phyloP scores from a whole-genome alignment of 2,329 filamentous ascomycete species.

The Blastomyces parvus region DNA sequence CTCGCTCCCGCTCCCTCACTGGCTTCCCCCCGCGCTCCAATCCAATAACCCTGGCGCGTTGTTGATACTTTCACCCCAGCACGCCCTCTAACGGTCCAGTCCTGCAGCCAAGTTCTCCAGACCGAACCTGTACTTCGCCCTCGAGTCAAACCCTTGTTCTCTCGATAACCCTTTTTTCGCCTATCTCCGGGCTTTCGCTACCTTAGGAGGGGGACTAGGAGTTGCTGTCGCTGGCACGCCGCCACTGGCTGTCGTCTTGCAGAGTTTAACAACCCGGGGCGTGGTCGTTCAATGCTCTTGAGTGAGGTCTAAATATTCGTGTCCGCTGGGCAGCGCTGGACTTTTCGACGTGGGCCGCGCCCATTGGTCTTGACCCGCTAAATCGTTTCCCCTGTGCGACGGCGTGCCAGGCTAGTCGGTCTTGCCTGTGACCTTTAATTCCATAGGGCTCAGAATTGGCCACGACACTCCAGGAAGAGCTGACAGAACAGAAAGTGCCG shows the following conservation, averaged over 20 bases:
- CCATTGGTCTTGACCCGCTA: slow-evolving; percentile 14
- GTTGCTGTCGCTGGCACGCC: background rate
- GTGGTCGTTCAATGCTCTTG: slow-evolving; percentile 6
- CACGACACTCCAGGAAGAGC: slow-evolving; percentile 1
- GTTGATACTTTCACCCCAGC: background rate
- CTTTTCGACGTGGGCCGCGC: slow-evolving; percentile 14
- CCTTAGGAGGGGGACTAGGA: background rate
- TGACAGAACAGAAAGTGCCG: background rate
- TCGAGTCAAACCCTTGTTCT: background rate
- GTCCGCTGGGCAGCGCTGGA: slow-evolving; percentile 8
- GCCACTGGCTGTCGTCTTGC: slow-evolving; percentile 6
- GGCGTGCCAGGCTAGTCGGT: background rate
- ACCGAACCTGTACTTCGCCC: background rate
- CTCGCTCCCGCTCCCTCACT: background rate
- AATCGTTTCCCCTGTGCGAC: background rate
- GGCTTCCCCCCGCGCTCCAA: background rate
- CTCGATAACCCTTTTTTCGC: background rate
- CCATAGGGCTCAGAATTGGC: slow-evolving; percentile 5
- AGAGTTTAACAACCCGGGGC: slow-evolving; percentile 10
- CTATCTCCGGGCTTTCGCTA: background rate
- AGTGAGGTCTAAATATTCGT: slow-evolving; percentile 9
- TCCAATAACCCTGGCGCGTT: background rate
- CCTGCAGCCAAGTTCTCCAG: background rate
- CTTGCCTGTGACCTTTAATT: background rate
- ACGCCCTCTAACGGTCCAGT: background rate